Evolutionary conservation across 352 stramenopile genomes (phyloP), one percentile per base, ranked within the genome.

Genomic region (Bremia lactucae): DNA sequence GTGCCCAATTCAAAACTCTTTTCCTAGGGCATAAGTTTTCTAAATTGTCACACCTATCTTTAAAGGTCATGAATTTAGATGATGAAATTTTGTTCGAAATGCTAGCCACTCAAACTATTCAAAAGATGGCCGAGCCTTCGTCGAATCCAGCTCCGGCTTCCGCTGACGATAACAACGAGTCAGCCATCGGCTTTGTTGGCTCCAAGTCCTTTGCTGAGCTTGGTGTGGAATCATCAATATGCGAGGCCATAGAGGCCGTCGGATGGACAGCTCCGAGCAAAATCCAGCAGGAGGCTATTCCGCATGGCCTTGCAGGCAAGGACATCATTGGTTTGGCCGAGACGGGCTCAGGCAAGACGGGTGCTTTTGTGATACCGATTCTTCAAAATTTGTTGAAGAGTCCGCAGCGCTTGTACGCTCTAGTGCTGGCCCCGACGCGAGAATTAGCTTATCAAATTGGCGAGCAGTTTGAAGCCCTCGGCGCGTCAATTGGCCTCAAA

Each of bases 291-390:
- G 55, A 96, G 42, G 74, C 92, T 11, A 93, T 99, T 48, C 92
- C 93, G 40, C 65, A 87, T 11, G 95, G 89, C 0, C 62, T 98
- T 8, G 66, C 79, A 13, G 95, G 95, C 26, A 72, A 91, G 34
- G 96, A 99, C 62, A 84, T 99, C 48, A 98, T 99, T 49, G 96
- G 95, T 10, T 62, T 97, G 62, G 75, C 96, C 50, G 70, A 98
- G 86, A 98, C 97, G 34, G 74, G 93, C 9, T 95, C 77, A 0
- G 93, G 93, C 19, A 98, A 98, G 61, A 98, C 94, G 0, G 93
- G 85, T 19, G 94, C 91, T 22, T 98, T 98, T 43, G 75, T 94
- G 29, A 80, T 98, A 40, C 90, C 92, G 9, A 93, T 97, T 38
- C 65, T 98, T 29, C 86, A 97, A 61, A 75, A 68, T 34, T 57